Base-by-base conservation (phyloP, 2,329 filamentous ascomycete genomes). In the Clarireedia paspali region DNA sequence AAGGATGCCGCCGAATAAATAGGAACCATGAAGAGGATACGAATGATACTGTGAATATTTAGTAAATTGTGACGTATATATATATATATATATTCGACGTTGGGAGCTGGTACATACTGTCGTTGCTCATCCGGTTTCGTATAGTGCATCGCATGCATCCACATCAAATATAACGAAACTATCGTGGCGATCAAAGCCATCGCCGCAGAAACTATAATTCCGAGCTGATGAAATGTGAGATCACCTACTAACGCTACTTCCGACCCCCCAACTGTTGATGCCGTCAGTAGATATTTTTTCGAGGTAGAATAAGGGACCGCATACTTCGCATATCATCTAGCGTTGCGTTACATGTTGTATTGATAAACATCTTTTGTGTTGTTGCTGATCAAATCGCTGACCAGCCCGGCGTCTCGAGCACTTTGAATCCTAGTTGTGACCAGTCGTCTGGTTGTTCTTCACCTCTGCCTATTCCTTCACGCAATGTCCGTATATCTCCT, bases 21-120 rank as follows among this genome's bases (percentile, higher is more conserved):
- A 40, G 90, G 90, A 50, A 95, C 82, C 88, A 95, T 92, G 70
- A 91, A 85, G 26, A 95, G 79, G 62, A 95, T 92, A 49, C 90
- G 88, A 64, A 95, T 91, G 66, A 94, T 91, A 68, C 84, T 89
- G 63, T 48, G 48, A 38, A 17, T 9, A 6, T 57, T 63, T 53
- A 65, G 62, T 34, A 30, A 7, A 36, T 6, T 24, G 14, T 42
- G 5, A 20, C 2, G 2, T 20, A 20, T 20, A 30, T 20, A 44
- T 6, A 30, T 20, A 23, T 10, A 51, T 17, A 17, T 10, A n/a
- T 12, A 30, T 30, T 10, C 6, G 27, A 9, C 27, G 3, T 30
- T 7, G 42, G 42, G 34, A 14, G n/a, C 26, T 9, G 36, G 6
- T 44, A 64, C 59, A 63, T 69, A 79, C 76, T 84, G 80, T 69